A percentile compares a stretch with the other conserved stretches of the same genome.
These are phyloP conservation scores for Kwoniella dejecticola DNA, from an alignment of 768 basidiomycete species.

Conservation along the genomic window DNA sequence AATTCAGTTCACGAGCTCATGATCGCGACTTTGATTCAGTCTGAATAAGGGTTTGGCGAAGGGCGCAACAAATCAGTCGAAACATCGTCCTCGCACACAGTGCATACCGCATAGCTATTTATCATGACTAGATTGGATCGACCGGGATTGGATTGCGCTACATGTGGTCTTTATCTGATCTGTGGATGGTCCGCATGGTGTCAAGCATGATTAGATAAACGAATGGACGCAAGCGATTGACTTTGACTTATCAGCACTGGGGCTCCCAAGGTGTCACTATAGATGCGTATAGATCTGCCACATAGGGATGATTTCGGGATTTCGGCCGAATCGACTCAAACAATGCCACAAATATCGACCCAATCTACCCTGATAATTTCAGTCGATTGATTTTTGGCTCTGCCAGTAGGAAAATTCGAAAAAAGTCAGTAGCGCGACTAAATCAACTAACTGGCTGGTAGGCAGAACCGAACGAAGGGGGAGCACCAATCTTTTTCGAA, in stretches of 20 bases:
- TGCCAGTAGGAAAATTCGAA: not conserved
- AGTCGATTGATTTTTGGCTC: not conserved
- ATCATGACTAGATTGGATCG: no score
- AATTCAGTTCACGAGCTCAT: not conserved
- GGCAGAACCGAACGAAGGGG: not conserved
- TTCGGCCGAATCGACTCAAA: slow-evolving; percentile 24
- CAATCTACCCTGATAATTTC: not conserved
- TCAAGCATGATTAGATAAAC: no score
- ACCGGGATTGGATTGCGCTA: no score
- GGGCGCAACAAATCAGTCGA: no score
- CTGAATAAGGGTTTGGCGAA: no score
- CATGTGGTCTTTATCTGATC: no score
- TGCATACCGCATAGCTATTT: no score
- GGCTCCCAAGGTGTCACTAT: not conserved
- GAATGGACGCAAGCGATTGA: no score
- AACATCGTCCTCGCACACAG: no score
- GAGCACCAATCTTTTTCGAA: not conserved
- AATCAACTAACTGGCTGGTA: not conserved
- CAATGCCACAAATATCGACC: not conserved
- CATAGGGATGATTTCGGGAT: slow-evolving; percentile 16
- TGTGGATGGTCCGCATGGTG: no score
- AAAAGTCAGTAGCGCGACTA: slow-evolving; percentile 10
- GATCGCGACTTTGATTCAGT: no score
- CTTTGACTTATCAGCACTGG: no score
- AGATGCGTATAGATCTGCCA: not conserved